phyloP scores from a whole-genome alignment of 164 flowering plant species.

The Nymphaea thermarum region DNA sequence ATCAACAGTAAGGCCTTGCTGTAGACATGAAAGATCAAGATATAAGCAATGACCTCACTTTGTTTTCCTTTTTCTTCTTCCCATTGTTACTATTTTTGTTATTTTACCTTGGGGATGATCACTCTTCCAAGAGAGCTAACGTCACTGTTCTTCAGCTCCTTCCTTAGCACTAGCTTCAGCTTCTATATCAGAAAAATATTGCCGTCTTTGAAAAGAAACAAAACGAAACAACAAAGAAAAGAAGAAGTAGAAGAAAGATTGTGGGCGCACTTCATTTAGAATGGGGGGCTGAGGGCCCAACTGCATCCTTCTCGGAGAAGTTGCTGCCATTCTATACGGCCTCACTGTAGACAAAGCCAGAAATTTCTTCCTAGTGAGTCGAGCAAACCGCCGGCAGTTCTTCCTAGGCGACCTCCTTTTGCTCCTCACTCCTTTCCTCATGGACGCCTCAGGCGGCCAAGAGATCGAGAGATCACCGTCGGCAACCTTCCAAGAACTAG shows the following conservation, averaged over 20 bases:
- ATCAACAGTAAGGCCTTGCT: neutral
- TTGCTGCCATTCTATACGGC: neutral
- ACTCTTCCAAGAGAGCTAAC: conserved; percentile 57
- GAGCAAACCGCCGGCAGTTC: neutral
- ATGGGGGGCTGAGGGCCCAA: neutral
- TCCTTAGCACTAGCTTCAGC: conserved; percentile 45
- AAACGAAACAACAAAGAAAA: neutral
- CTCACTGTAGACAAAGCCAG: neutral
- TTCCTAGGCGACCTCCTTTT: neutral
- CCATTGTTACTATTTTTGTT: neutral
- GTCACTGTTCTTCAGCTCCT: conserved; percentile 73
- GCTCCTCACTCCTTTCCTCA: neutral
- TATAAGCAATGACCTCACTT: neutral
- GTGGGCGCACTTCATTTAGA: neutral
- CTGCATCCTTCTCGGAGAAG: neutral
- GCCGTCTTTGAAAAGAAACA: neutral
- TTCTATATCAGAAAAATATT: conserved; percentile 2
- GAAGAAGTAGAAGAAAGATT: too few relatives aligned
- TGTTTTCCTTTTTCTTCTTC: neutral
- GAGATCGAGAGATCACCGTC: neutral
- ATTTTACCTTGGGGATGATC: conserved; percentile 35
- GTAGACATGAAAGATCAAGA: neutral
- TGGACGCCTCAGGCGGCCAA: neutral
- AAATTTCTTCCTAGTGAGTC: neutral
- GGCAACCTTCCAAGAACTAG: neutral